phyloP scores from a whole-genome alignment of 2,329 filamentous ascomycete genomes.

The Aspergillus terreus region DNA sequence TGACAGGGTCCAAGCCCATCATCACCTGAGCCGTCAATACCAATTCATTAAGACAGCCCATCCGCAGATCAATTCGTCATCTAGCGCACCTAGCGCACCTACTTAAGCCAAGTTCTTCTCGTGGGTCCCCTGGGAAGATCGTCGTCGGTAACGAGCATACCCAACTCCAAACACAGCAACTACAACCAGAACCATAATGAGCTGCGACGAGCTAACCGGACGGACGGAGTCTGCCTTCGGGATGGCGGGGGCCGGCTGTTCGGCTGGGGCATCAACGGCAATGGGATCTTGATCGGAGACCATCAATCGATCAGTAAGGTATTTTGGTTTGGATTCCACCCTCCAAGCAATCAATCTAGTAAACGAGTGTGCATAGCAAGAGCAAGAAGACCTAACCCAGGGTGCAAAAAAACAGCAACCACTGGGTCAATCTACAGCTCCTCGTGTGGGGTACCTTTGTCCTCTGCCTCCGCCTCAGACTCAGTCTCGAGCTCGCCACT shows the following conservation, averaged over 20 bases:
- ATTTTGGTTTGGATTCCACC: slow-evolving; percentile 6
- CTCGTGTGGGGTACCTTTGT: slow-evolving; percentile 60
- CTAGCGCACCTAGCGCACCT: background rate
- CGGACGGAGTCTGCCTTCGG: slow-evolving; percentile 4
- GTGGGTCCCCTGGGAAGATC: slow-evolving; percentile 7
- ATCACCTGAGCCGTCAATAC: no score
- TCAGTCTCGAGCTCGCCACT: slow-evolving; percentile 57
- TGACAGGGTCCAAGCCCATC: no score
- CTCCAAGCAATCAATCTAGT: no score
- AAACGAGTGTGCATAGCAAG: background rate
- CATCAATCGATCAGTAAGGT: slow-evolving; percentile 32
- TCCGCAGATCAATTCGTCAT: no score
- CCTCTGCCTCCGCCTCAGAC: slow-evolving; percentile 19
- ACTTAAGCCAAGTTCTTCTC: slow-evolving; percentile 16
- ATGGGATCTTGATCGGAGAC: slow-evolving; percentile 15
- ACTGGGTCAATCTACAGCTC: slow-evolving; percentile 53
- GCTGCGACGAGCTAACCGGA: background rate
- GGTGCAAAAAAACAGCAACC: slow-evolving; percentile 22
- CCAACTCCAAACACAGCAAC: slow-evolving; percentile 17
- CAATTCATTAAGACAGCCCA: no score
- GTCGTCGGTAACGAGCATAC: slow-evolving; percentile 7
- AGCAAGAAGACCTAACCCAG: background rate
- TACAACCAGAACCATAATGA: slow-evolving; percentile 18
- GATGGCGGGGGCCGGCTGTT: slow-evolving; percentile 4
- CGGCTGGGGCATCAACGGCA: slow-evolving; percentile 7